Evolutionary conservation across 305 asterid genomes (phyloP), one percentile per base, ranked within the genome.

Genomic region (Fraxinus angustifolia): DNA sequence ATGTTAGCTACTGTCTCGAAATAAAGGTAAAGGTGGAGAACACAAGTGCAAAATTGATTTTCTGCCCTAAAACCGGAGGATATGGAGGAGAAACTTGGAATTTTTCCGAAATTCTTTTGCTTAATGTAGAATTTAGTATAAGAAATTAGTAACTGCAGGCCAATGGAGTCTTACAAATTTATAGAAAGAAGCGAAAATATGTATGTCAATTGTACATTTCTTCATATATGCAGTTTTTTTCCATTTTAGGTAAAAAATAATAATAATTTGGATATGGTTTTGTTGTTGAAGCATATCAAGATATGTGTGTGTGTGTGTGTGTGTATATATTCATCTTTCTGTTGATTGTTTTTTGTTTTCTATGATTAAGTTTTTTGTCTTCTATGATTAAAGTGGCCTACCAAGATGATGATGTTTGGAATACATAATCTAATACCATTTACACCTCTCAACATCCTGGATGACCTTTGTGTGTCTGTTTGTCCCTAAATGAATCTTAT

Each of bases 371-470:
- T 23, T 70, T 45, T 78, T 3, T 17, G 3, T 36, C 2, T 73
- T 73, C 4, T 21, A 28, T 65, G 70, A 8, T 40, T 60, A 80
- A 82, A 78, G 76, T 78, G 87, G 87, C 19, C 75, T 79, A 67
- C 70, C 75, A 48, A 75, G 76, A 84, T 84, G 82, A 5, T 74
- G 82, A 75, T 82, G 85, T 80, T 78, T 77, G 78, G 75, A 82
- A 67, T 67, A 28, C 38, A 26, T 11, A 7, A 65, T 65, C 3
- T 26, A 12, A 30, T 78, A 83, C 58, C 78, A 36, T 16, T 35
- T 73, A 78, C 79, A 38, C 81, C 38, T 73, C 72, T 84, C 87
- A 86, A 86, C 80, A 60, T 79, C 78, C 45, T 65, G 73, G 74
- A 76, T 81, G 35, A 30, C 78, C 12, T 78, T 68, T 67, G 35